Conservation (phyloP, 83 land plant species). For the Diphasiastrum complanatum region DNA sequence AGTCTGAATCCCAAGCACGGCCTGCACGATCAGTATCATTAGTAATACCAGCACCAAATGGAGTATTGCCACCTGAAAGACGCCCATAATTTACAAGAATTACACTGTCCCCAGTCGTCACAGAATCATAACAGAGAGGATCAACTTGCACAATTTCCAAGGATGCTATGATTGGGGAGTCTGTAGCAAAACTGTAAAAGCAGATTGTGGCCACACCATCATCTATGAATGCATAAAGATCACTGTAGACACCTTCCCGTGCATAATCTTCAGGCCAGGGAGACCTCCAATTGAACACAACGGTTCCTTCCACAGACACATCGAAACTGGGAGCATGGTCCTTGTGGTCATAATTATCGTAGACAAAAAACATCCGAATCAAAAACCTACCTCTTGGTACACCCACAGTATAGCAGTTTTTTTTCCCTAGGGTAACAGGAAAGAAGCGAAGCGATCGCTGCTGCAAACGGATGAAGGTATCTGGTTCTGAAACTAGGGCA, state of each 20-base stretch:
- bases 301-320: slow-evolving; percentile 84
- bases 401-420: slow-evolving; percentile 69
- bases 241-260: slow-evolving; percentile 76
- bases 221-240: slow-evolving; percentile 58
- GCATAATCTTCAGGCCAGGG: slow-evolving; percentile 64
- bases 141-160: slow-evolving; percentile 66
- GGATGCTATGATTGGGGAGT: slow-evolving; percentile 77
- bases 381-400: slow-evolving; percentile 62
- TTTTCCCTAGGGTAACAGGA: slow-evolving; percentile 73
- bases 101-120: slow-evolving; percentile 31
- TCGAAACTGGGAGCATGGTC: slow-evolving; percentile 78
- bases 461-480: slow-evolving; percentile 40
- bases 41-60: slow-evolving; percentile 84
- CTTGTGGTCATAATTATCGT: slow-evolving; percentile 83
- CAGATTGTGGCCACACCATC: slow-evolving; percentile 70
- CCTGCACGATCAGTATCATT: slow-evolving; percentile 57
- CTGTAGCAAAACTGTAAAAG: slow-evolving; percentile 91
- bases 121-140: slow-evolving; percentile 45
- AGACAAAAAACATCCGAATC: slow-evolving; percentile 76
- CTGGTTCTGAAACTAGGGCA: slow-evolving; percentile 61
- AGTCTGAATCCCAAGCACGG: slow-evolving; percentile 75
- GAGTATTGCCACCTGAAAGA: slow-evolving; percentile 42
- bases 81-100: slow-evolving; percentile 86
- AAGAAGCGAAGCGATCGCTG: slow-evolving; percentile 73
- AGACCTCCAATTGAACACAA: slow-evolving; percentile 80